Percentiles rank a stretch among this genome's conserved stretches.
Evolutionary conservation across 345 rosid genomes (phyloP).

Genomic region (Pugionium cornutum): DNA sequence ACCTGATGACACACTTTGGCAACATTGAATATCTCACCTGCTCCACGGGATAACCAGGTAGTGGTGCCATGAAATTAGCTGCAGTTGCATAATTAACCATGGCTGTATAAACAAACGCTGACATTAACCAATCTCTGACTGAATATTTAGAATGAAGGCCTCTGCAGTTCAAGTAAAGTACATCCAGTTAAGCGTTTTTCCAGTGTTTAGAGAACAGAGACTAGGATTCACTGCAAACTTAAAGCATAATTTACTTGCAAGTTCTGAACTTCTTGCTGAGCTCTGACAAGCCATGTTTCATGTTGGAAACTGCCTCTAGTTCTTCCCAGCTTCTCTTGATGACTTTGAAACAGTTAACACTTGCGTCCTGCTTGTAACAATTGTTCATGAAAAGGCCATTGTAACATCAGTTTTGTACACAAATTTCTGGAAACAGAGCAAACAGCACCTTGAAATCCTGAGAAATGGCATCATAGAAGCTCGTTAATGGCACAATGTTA

Average conservation of each 20-base stretch:
- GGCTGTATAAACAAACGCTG: constrained; percentile 62
- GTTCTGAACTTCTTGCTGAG: constrained; percentile 65
- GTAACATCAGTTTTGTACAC: background rate
- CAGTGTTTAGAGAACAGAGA: background rate
- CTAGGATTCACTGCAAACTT: background rate
- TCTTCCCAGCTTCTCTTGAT: constrained; percentile 76
- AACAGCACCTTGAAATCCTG: constrained; percentile 62
- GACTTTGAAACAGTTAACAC: constrained; percentile 66
- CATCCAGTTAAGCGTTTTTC: background rate
- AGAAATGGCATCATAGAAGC: constrained; percentile 76
- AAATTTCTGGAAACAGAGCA: background rate
- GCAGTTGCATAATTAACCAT: constrained; percentile 83
- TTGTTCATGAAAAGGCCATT: background rate
- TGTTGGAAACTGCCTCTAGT: constrained; percentile 51
- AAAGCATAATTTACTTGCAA: constrained; percentile 54
- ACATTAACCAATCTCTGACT: constrained; percentile 57
- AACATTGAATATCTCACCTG: constrained; percentile 43
- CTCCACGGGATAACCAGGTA: constrained; percentile 73
- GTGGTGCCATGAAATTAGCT: constrained; percentile 72
- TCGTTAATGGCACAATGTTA: constrained; percentile 62
- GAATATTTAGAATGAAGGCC: constrained; percentile 49
- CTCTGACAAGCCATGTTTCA: constrained; percentile 51
- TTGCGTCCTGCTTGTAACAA: constrained; percentile 51
- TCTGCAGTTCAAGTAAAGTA: constrained; percentile 38
- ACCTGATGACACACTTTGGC: constrained; percentile 4